Percentiles rank a stretch among this genome's conserved stretches.
Conservation (phyloP, 805 yeast species). For the Cyberlindnera japonica region DNA sequence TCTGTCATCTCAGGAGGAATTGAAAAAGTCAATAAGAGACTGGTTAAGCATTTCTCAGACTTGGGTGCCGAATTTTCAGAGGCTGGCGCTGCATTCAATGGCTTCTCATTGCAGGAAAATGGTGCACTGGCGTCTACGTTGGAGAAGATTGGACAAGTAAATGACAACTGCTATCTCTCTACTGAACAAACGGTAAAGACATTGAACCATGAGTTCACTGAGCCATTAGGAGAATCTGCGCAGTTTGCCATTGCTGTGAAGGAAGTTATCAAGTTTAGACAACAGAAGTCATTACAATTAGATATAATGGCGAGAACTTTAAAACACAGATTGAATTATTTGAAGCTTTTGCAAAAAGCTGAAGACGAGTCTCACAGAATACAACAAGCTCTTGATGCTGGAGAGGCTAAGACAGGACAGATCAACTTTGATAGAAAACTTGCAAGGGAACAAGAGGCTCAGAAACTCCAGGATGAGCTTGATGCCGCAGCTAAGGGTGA, state of each 20-base stretch:
- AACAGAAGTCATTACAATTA: conserved; percentile 44
- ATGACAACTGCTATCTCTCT: conserved; percentile 65
- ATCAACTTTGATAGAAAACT: conserved; percentile 28
- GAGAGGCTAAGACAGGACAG: conserved; percentile 26
- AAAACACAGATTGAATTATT: conserved; percentile 29
- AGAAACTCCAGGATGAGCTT: conserved; percentile 6
- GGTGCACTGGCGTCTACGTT: conserved; percentile 45
- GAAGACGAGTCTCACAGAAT: conserved; percentile 44
- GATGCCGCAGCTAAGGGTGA: conserved; percentile 4
- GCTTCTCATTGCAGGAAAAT: conserved; percentile 48
- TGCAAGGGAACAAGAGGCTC: conserved; percentile 19
- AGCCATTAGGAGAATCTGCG: conserved; percentile 68
- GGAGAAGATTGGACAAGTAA: conserved; percentile 82
- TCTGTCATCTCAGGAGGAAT: conserved; percentile 42
- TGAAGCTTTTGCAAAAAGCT: conserved; percentile 37
- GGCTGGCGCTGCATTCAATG: conserved; percentile 63
- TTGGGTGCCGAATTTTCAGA: conserved; percentile 64
- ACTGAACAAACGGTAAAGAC: conserved; percentile 46
- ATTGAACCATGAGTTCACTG: conserved; percentile 56
- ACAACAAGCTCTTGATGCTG: conserved; percentile 28
- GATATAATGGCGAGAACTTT: conserved; percentile 41
- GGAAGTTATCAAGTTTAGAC: conserved; percentile 50
- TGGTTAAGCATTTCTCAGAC: conserved; percentile 48
- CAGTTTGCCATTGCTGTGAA: conserved; percentile 58
- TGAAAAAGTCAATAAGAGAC: conserved; percentile 54